phyloP scores from a whole-genome alignment of 176 grass and related monocot genomes.

The Oryza meridionalis region DNA sequence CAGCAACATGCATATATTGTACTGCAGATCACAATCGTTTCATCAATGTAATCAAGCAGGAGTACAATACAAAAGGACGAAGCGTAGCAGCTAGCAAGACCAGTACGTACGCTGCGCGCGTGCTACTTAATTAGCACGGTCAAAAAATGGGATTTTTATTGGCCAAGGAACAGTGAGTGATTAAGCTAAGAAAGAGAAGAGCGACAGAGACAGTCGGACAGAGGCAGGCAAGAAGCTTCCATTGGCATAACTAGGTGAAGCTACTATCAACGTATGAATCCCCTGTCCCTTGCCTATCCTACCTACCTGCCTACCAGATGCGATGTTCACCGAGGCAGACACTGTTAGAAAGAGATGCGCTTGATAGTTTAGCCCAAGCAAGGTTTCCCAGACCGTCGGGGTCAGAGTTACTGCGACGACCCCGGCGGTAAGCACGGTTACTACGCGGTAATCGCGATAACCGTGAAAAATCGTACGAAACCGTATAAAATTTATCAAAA shows the following conservation, averaged over 20 bases:
- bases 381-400: no score
- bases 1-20: not conserved
- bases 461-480: no score
- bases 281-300: constrained; percentile 28
- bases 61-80: constrained; percentile 42
- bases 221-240: constrained; percentile 42
- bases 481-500: no score
- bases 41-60: not conserved
- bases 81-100: not conserved
- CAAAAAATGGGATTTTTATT: constrained; percentile 40
- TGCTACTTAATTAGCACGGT: constrained; percentile 20
- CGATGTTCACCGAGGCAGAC: not conserved
- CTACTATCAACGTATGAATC: not conserved
- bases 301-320: not conserved
- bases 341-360: not conserved
- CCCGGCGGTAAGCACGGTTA: no score
- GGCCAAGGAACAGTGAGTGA: constrained; percentile 28
- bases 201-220: not conserved
- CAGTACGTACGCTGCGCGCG: not conserved
- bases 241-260: not conserved
- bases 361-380: no score
- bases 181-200: not conserved
- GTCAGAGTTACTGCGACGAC: no score
- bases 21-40: not conserved
- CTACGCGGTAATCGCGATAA: no score